A percentile compares a stretch with the other conserved stretches of the same genome.
Conservation (phyloP, 2,329 filamentous ascomycete genomes). For the Elsinoe perseae region DNA sequence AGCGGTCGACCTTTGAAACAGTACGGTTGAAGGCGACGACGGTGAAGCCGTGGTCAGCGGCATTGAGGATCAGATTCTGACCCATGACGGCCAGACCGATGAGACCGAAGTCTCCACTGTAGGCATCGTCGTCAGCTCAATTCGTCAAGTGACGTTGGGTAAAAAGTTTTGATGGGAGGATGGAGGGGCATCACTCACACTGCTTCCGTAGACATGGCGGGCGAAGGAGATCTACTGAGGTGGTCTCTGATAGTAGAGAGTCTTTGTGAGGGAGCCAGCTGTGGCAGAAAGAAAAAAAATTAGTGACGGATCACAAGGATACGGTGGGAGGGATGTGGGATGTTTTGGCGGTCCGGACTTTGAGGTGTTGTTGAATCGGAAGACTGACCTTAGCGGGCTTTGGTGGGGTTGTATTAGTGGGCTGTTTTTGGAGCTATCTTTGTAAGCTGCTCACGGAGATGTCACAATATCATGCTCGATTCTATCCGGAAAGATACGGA, state of each 20-base stretch:
- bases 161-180: conserved; percentile 21
- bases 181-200: conserved; percentile 25
- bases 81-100: conserved; percentile 47
- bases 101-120: conserved; percentile 47
- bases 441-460: conserved; percentile 9
- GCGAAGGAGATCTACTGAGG: conserved; percentile 19
- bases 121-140: conserved; percentile 19
- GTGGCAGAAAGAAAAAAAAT: conserved; percentile 18
- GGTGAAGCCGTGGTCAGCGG: conserved; percentile 66
- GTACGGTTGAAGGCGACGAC: conserved; percentile 98
- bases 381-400: conserved; percentile 18
- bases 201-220: conserved; percentile 26
- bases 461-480: background rate
- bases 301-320: conserved; percentile 5
- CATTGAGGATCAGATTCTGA: conserved; percentile 50
- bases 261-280: conserved; percentile 18
- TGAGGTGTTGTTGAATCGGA: conserved; percentile 16
- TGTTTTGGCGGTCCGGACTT: conserved; percentile 13
- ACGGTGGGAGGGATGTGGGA: conserved; percentile 15
- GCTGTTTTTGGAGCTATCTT: conserved; percentile 15
- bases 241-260: conserved; percentile 21
- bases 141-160: conserved; percentile 10
- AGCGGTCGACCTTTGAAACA: conserved; percentile 88
- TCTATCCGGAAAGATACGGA: conserved; percentile 8
- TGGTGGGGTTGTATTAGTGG: conserved; percentile 1